Conservation (phyloP, 1,139 yeast genomes). For the Debaryomyces udenii region DNA sequence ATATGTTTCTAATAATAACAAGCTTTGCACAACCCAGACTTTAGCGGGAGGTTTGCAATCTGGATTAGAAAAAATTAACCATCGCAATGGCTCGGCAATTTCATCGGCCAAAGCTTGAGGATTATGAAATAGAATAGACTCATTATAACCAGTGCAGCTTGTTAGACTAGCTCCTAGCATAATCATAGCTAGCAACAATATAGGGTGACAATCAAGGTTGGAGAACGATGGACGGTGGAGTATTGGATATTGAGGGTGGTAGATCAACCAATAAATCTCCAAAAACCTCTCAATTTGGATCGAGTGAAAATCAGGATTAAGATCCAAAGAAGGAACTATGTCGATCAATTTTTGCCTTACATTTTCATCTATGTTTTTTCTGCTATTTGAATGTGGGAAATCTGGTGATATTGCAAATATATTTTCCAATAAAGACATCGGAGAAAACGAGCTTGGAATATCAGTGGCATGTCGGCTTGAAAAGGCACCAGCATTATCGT, state of each 20-base stretch:
- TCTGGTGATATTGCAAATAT: slow-evolving; percentile 35
- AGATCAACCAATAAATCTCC: slow-evolving; percentile 53
- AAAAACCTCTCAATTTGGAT: slow-evolving; percentile 29
- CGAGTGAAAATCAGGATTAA: slow-evolving; percentile 30
- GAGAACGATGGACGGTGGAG: slow-evolving; percentile 64
- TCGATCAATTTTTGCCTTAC: slow-evolving; percentile 31
- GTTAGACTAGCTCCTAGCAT: slow-evolving; percentile 54
- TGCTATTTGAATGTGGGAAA: slow-evolving; percentile 31
- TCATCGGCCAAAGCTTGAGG: slow-evolving; percentile 30
- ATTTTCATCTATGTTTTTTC: slow-evolving; percentile 27
- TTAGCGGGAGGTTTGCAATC: slow-evolving; percentile 59
- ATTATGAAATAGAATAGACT: slow-evolving; percentile 16
- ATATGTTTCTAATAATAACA: slow-evolving; percentile 60
- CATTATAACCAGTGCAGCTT: slow-evolving; percentile 21
- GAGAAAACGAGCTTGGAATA: slow-evolving; percentile 25
- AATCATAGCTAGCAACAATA: slow-evolving; percentile 57
- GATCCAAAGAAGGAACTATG: slow-evolving; percentile 36
- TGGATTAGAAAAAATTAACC: slow-evolving; percentile 57
- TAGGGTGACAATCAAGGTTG: slow-evolving; percentile 52
- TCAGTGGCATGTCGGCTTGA: slow-evolving; percentile 17
- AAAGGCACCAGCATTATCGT: slow-evolving; percentile 10
- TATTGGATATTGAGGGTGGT: slow-evolving; percentile 63
- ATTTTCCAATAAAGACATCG: slow-evolving; percentile 31
- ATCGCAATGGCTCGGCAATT: slow-evolving; percentile 65
- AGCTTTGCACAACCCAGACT: slow-evolving; percentile 65